Evolutionary conservation across 2,329 filamentous ascomycete species (phyloP), one percentile per base, ranked within the genome.

Genomic region (Phoma sp.): DNA sequence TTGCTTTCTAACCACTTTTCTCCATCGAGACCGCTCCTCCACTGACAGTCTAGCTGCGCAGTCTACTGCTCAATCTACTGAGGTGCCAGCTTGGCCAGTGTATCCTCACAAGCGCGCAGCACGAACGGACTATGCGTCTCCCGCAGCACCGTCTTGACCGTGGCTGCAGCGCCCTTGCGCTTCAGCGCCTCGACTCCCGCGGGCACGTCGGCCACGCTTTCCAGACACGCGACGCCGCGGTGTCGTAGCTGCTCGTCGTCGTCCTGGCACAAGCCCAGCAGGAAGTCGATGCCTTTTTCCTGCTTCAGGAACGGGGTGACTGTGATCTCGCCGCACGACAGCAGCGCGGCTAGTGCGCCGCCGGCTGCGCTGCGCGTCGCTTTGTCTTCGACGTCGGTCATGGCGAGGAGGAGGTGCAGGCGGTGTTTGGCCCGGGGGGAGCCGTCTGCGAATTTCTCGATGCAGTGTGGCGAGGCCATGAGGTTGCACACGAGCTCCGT

Each of bases 401-500:
- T 85, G 0, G 94, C 95, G 12, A 97, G 84, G 0, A 99, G 80
- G 35, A 98, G 86, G 69, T 96, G 89, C 37, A 98, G 76, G 0
- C 94, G 84, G 49, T 91, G 87, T 24, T 83, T 84, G 0, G 92
- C 90, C 57, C 88, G 84, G 24, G 84, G 81, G 0, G 48, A 85
- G 13, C 82, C 84, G 56, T 90, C 88, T 0, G 87, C 88, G 64
- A 91, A 94, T 25, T 89, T 82, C 1, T 84, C 81, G 3, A 90
- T 81, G 17, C 88, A 88, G 32, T 87, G 82, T 0, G 87, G 84
- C 1, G 82, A 82, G 52, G 89, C 87, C 71, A 91, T 89, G 15
- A 99, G 82, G 69, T 99, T 99, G 78, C 95, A 99, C 21, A 97
- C 82, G 2, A 99, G 82, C 74, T 99, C 93, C 24, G 91, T 90